These are phyloP conservation scores for Dovyalis caffra DNA, from an alignment of 345 rosid genomes.

Conservation along the genomic window DNA sequence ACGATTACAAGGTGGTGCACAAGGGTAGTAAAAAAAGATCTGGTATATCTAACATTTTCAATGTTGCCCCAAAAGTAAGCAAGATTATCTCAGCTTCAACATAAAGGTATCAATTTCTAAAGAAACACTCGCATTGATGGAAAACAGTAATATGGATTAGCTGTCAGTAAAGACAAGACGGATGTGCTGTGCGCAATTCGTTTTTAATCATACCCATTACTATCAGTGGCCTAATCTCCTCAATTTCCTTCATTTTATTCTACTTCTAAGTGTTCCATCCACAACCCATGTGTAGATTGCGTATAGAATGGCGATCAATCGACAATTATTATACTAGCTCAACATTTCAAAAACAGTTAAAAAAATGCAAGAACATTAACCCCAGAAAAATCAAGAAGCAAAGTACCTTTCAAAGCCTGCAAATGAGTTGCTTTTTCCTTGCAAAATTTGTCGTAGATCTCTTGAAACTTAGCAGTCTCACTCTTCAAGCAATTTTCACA, in stretches of 20 bases:
- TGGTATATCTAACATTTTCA: neutral
- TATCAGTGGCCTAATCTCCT: neutral
- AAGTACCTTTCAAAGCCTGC: conserved; percentile 57
- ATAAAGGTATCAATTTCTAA: neutral
- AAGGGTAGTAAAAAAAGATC: neutral
- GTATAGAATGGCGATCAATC: neutral
- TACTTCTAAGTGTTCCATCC: neutral
- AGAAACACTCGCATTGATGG: no score
- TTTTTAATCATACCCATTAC: neutral
- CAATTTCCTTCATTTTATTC: neutral
- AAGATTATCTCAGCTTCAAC: neutral
- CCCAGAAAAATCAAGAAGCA: neutral
- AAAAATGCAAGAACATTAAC: no score
- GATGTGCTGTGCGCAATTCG: neutral
- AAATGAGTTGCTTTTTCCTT: conserved; percentile 58
- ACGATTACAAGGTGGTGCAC: no score
- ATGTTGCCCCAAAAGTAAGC: neutral
- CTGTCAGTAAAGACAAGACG: no score
- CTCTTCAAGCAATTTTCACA: conserved; percentile 62
- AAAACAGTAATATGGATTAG: no score
- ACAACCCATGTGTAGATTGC: neutral
- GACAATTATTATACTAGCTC: neutral
- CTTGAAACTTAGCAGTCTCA: conserved; percentile 65
- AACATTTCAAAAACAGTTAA: neutral
- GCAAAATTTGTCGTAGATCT: conserved; percentile 58